A percentile compares a stretch with the other conserved stretches of the same genome.
phyloP scores from a whole-genome alignment of 83 land plant species.

The Diphasiastrum complanatum region DNA sequence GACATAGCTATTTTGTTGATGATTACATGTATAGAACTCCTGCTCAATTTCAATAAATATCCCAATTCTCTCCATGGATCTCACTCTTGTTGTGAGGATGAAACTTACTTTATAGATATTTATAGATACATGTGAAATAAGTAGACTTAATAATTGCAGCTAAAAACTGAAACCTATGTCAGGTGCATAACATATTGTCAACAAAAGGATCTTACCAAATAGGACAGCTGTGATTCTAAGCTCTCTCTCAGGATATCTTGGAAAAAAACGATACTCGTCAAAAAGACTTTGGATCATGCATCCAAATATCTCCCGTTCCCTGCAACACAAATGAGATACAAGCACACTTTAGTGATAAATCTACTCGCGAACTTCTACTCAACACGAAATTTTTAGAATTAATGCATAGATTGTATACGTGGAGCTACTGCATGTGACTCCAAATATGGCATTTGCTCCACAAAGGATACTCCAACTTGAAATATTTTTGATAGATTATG shows the following conservation, averaged over 20 bases:
- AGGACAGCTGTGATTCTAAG: conserved; percentile 75
- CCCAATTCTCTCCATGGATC: no score
- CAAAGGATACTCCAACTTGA: not conserved
- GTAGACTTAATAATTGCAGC: no score
- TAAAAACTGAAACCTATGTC: not conserved
- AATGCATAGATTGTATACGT: no score
- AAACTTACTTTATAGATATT: no score
- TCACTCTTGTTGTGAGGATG: no score
- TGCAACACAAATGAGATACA: conserved; percentile 27
- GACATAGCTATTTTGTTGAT: no score
- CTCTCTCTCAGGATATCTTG: conserved; percentile 83
- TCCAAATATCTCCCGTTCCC: conserved; percentile 74
- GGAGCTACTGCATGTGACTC: no score
- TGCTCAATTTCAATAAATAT: not conserved
- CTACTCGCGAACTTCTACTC: not conserved
- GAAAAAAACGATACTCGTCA: conserved; percentile 86
- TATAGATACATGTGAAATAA: no score
- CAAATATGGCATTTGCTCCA: not conserved
- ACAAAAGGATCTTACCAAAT: conserved; percentile 54
- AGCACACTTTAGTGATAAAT: not conserved
- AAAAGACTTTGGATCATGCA: conserved; percentile 86
- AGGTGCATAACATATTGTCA: not conserved
- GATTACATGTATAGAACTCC: no score
- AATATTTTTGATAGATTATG: not conserved
- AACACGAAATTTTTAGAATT: no score